Evolutionary conservation across 495 filamentous ascomycete genomes (phyloP).

Genomic region (Talaromyces adpressus): DNA sequence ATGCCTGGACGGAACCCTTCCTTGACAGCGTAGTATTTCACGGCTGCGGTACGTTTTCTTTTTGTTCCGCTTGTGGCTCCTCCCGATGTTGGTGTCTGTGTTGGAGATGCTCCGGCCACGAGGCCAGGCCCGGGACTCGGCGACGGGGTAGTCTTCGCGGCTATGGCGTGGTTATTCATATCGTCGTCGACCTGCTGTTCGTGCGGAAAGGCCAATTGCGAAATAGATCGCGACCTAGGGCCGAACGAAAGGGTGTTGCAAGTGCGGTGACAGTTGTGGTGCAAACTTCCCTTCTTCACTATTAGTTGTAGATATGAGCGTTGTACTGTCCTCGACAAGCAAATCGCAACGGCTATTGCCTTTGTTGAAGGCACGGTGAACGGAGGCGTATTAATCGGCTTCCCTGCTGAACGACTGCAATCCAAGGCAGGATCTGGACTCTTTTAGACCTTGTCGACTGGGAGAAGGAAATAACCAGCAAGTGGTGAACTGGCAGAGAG

Average conservation of each 20-base stretch:
- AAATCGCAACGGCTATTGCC: background rate
- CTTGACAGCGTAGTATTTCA: constrained; percentile 86
- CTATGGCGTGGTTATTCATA: background rate
- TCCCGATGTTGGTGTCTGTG: constrained; percentile 13
- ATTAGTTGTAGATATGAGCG: background rate
- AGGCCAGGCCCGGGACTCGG: background rate
- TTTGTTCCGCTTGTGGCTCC: constrained; percentile 49
- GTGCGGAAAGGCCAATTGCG: constrained; percentile 20
- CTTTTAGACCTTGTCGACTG: background rate
- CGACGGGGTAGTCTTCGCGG: constrained; percentile 25
- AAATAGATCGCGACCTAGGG: background rate
- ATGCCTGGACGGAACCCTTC: constrained; percentile 72
- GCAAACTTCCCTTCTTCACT: background rate
- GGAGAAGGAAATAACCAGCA: background rate
- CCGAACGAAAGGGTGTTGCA: background rate
- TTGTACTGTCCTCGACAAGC: background rate
- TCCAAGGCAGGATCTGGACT: background rate
- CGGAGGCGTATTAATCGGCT: background rate
- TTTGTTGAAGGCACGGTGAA: background rate
- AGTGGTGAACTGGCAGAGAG: background rate
- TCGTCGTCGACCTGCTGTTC: background rate
- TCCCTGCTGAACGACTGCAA: background rate
- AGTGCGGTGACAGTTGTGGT: background rate
- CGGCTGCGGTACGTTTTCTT: constrained; percentile 51
- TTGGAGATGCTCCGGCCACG: background rate